Conservation (phyloP, 371 early-diverging fungal species). For the Lichtheimia corymbifera region DNA sequence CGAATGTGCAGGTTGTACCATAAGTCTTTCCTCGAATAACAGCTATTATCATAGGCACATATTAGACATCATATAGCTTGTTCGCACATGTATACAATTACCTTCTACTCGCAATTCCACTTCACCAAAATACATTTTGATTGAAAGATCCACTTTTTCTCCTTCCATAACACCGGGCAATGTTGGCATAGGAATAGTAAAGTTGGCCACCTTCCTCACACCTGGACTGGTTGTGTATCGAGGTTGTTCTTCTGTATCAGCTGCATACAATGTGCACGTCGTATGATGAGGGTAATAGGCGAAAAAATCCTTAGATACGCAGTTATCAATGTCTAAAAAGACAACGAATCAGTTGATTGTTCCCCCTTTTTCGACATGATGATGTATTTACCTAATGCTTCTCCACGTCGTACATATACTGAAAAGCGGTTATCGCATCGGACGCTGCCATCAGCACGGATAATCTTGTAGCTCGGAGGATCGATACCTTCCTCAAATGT, state of each 20-base stretch:
- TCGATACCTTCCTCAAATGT: slow-evolving; percentile 51
- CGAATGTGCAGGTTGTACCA: slow-evolving; percentile 47
- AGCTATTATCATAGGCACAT: slow-evolving; percentile 20
- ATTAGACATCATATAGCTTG: neutral
- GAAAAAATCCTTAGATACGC: slow-evolving; percentile 45
- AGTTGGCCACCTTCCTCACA: slow-evolving; percentile 42
- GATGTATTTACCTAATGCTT: slow-evolving; percentile 35
- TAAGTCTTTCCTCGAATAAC: slow-evolving; percentile 51
- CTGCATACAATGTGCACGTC: slow-evolving; percentile 47
- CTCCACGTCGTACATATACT: slow-evolving; percentile 40
- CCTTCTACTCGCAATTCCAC: slow-evolving; percentile 51
- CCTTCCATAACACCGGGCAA: slow-evolving; percentile 40
- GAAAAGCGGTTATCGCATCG: slow-evolving; percentile 48
- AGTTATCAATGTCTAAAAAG: slow-evolving; percentile 33
- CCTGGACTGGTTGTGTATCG: slow-evolving; percentile 41
- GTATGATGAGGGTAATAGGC: slow-evolving; percentile 55
- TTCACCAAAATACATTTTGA: slow-evolving; percentile 43
- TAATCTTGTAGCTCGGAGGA: slow-evolving; percentile 43
- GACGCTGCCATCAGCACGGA: slow-evolving; percentile 45
- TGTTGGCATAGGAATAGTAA: slow-evolving; percentile 52
- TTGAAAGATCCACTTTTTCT: slow-evolving; percentile 41
- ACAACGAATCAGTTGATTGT: neutral
- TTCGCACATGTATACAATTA: slow-evolving; percentile 1
- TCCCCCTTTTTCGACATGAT: neutral
- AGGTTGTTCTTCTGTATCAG: slow-evolving; percentile 44